Conservation (phyloP, 192 early-diverging fungal species). For the Mortierella hygrophila region DNA sequence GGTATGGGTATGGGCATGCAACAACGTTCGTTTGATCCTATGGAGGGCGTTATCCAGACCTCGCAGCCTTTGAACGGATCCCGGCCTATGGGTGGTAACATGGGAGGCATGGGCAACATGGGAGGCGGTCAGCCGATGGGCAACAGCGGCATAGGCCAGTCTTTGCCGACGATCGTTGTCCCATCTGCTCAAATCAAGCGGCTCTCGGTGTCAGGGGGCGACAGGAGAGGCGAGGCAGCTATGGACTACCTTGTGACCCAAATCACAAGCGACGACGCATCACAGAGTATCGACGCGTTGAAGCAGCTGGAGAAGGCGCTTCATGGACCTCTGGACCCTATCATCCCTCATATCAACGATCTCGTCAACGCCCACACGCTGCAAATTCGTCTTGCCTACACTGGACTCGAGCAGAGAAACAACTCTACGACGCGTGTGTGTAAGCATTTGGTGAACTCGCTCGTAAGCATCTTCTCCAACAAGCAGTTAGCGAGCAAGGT, state of each 20-base stretch:
- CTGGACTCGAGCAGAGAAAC: constrained; percentile 63
- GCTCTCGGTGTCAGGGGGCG: constrained; percentile 42
- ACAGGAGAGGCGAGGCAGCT: constrained; percentile 58
- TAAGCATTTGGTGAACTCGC: constrained; percentile 82
- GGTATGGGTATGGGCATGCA: constrained; percentile 27
- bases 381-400: constrained; percentile 81
- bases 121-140: constrained; percentile 18
- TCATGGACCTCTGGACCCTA: constrained; percentile 60
- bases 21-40: constrained; percentile 49
- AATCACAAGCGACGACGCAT: constrained; percentile 73
- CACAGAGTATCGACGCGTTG: constrained; percentile 78
- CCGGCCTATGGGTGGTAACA: constrained; percentile 41
- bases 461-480: constrained; percentile 84
- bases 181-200: constrained; percentile 48
- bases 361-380: constrained; percentile 80
- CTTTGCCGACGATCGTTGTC: constrained; percentile 32
- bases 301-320: constrained; percentile 80
- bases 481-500: constrained; percentile 75
- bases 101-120: constrained; percentile 45
- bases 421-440: constrained; percentile 74
- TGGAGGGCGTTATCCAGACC: constrained; percentile 44
- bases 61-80: constrained; percentile 30
- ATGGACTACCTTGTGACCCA: constrained; percentile 79
- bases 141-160: constrained; percentile 17
- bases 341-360: constrained; percentile 72